A percentile compares a stretch with the other conserved stretches of the same genome.
phyloP scores from a whole-genome alignment of 805 yeast species.

The Tetrapisispora pingtungensis region DNA sequence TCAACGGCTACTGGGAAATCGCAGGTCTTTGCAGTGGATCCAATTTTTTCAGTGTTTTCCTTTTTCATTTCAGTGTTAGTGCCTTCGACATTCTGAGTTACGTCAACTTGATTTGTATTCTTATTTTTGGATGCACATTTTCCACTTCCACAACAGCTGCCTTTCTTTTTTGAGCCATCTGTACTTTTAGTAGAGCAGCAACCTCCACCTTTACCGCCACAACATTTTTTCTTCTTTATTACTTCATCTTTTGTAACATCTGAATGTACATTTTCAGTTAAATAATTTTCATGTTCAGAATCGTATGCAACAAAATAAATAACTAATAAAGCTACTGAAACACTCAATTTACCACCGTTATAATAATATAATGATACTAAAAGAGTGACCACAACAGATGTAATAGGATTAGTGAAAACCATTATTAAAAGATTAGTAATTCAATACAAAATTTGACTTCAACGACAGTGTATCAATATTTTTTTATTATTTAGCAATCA shows the following conservation, averaged over 20 bases:
- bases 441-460: no score
- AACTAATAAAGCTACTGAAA: conserved; percentile 24
- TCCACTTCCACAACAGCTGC: conserved; percentile 27
- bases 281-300: conserved; percentile 2
- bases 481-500: no score
- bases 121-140: conserved; percentile 19
- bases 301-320: conserved; percentile 17
- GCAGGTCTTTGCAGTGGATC: no score
- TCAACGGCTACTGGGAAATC: conserved; percentile 27
- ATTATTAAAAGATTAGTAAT: background rate
- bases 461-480: no score
- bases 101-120: conserved; percentile 5
- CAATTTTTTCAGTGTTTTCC: background rate
- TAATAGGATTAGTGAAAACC: conserved; percentile 2
- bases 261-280: background rate
- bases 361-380: conserved; percentile 12
- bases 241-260: background rate
- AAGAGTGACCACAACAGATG: conserved; percentile 4
- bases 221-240: conserved; percentile 15
- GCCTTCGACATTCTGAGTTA: no score
- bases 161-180: conserved; percentile 10
- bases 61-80: no score
- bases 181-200: conserved; percentile 9
- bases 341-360: conserved; percentile 31
- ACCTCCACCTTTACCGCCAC: conserved; percentile 15